phyloP scores from a whole-genome alignment of 768 basidiomycete genomes.

The Rhodotorula graminis region DNA sequence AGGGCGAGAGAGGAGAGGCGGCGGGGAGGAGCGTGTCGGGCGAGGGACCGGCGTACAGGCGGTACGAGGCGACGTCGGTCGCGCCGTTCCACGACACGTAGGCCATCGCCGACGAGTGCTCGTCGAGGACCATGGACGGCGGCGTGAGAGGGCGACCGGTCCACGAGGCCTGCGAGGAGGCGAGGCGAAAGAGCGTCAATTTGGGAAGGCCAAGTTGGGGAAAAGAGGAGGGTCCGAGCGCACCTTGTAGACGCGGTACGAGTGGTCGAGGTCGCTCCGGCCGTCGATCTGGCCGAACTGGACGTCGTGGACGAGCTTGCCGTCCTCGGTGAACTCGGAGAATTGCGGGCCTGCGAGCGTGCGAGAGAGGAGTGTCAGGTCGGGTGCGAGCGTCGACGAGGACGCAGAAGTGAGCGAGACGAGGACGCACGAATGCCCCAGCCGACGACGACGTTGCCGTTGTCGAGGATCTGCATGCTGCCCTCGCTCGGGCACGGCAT shows the following conservation, averaged over 20 bases:
- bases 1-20: background rate
- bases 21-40: background rate
- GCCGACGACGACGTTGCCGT: conserved; percentile 2
- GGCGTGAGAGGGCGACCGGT: background rate
- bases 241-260: conserved; percentile 10
- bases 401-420: too few relatives aligned
- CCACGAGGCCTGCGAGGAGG: background rate
- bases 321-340: background rate
- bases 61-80: background rate
- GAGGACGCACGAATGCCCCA: conserved; percentile 1
- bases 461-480: conserved; percentile 8
- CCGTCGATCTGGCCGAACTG: background rate
- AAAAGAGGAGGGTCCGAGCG: background rate
- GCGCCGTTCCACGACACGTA: conserved; percentile 11
- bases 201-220: too few relatives aligned
- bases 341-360: background rate
- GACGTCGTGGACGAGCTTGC: background rate
- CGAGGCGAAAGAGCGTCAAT: too few relatives aligned
- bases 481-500: conserved; percentile 2
- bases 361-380: too few relatives aligned
- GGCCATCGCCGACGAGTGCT: background rate
- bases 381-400: too few relatives aligned
- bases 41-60: background rate
- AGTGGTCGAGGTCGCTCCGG: background rate
- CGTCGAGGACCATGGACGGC: conserved; percentile 1